Percentiles rank a stretch among this genome's conserved stretches.
Evolutionary conservation across 345 rosid genomes (phyloP).

Genomic region (Salix exigua): DNA sequence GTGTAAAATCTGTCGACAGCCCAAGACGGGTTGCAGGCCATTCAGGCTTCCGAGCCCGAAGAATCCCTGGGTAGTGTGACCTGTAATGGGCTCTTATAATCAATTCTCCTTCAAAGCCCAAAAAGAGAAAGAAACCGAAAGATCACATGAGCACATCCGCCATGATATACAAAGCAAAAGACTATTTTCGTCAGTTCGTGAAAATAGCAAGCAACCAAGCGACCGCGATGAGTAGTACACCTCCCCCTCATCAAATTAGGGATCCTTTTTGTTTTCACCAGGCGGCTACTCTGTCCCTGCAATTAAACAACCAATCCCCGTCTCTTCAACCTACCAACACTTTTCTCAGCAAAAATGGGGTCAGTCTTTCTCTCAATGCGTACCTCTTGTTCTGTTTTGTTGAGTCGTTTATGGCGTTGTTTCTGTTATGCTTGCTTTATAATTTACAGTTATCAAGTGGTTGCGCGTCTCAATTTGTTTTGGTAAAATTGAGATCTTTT

Average conservation of each 20-base stretch:
- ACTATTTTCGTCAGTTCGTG: not conserved
- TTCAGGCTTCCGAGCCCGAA: too few relatives aligned
- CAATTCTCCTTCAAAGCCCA: not conserved
- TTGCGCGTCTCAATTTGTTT: not conserved
- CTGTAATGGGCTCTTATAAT: too few relatives aligned
- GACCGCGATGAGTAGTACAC: not conserved
- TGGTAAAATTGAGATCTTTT: not conserved
- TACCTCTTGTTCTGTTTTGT: not conserved
- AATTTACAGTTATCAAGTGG: not conserved
- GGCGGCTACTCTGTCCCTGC: not conserved
- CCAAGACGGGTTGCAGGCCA: too few relatives aligned
- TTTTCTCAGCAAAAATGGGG: constrained; percentile 13
- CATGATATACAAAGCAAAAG: not conserved
- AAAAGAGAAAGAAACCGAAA: not conserved
- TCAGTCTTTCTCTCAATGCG: not conserved
- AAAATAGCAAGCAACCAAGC: not conserved
- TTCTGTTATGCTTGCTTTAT: not conserved
- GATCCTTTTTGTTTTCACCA: not conserved
- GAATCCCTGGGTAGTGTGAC: too few relatives aligned
- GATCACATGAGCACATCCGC: not conserved
- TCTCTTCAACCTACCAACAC: not conserved
- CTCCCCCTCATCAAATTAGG: not conserved
- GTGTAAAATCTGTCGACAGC: too few relatives aligned
- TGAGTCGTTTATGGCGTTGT: not conserved
- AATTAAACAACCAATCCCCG: not conserved